These are phyloP conservation scores for Salvia splendens DNA, from an alignment of 257 asterid genomes.

Conservation along the genomic window DNA sequence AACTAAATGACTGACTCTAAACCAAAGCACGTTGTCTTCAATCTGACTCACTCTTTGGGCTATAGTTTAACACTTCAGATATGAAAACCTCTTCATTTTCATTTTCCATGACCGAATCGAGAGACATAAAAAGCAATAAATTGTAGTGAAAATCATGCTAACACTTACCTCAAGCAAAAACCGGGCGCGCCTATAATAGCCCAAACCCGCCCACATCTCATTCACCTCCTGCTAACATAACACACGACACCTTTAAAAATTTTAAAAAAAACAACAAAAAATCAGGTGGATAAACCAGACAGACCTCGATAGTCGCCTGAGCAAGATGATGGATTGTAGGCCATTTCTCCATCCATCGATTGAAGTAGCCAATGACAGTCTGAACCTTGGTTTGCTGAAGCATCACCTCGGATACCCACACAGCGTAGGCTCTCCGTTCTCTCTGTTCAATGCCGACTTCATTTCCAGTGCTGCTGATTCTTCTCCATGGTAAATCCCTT, in stretches of 20 bases:
- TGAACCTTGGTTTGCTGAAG: slow-evolving; percentile 99
- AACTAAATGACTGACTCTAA: too few relatives aligned
- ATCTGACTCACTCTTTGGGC: too few relatives aligned
- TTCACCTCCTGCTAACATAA: slow-evolving; percentile 77
- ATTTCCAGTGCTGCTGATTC: slow-evolving; percentile 43
- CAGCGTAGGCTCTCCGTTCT: slow-evolving; percentile 76
- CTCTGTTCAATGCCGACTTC: slow-evolving; percentile 41
- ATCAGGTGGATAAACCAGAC: slow-evolving; percentile 19
- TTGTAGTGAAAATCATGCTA: not conserved
- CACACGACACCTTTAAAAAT: not conserved
- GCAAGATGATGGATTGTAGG: slow-evolving; percentile 82
- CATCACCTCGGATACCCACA: slow-evolving; percentile 99
- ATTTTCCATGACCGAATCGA: too few relatives aligned
- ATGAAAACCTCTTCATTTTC: too few relatives aligned
- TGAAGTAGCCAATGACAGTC: slow-evolving; percentile 81
- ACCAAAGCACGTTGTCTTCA: too few relatives aligned
- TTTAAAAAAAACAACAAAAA: not conserved
- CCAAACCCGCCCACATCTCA: slow-evolving; percentile 99
- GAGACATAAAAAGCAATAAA: not conserved
- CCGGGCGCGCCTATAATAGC: slow-evolving; percentile 84
- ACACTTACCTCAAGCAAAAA: slow-evolving; percentile 75
- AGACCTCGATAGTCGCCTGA: slow-evolving; percentile 81
- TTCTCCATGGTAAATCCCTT: slow-evolving; percentile 95
- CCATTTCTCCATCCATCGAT: slow-evolving; percentile 94
- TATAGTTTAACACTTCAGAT: too few relatives aligned